Evolutionary conservation across 345 rosid genomes (phyloP), one percentile per base, ranked within the genome.

Genomic region (Citrus unshiu): DNA sequence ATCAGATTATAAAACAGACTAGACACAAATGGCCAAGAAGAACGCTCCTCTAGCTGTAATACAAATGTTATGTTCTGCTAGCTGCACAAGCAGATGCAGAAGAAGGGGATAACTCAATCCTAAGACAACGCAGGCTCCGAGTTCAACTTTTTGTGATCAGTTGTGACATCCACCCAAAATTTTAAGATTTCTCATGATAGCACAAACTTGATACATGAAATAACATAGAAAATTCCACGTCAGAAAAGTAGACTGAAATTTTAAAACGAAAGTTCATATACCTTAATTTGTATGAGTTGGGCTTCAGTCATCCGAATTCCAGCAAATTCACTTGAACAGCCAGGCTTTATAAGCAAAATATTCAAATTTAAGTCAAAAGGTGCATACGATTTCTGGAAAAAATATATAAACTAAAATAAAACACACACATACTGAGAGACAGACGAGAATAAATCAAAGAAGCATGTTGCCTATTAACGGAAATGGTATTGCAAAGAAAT

Each of bases 301-400:
- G 90, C 93, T 83, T 89, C 88, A 18, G 84, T 73, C 60, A 87
- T 79, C 76, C 85, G 87, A 59, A 86, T 84, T 70, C 90, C 93
- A 81, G 97, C 83, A 58, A 95, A 86, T 89, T 95, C 96, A 83
- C 91, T 93, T 21, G 96, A 92, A 86, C 98, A 95, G 71, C 98
- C 98, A 84, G 99, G 98, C 97, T 95, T 80, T 56, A 85, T n/a
- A 69, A 54, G 78, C 73, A 85, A 77, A 83, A 63, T 24, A 78
- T 59, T 37, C 70, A 72, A 16, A 40, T 46, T 37, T 49, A 64
- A 65, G 60, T 72, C 37, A 82, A 49, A 40, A 2, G 9, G 56
- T 13, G 8, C 46, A 39, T 32, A 34, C 8, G 6, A 19, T 34
- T 8, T 7, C 40, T 7, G 35, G n/a, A 3, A 74, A 39, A 19